A percentile compares a stretch with the other conserved stretches of the same genome.
These are phyloP conservation scores for Clarkia xantiana DNA, from an alignment of 345 rosid genomes.

Conservation along the genomic window DNA sequence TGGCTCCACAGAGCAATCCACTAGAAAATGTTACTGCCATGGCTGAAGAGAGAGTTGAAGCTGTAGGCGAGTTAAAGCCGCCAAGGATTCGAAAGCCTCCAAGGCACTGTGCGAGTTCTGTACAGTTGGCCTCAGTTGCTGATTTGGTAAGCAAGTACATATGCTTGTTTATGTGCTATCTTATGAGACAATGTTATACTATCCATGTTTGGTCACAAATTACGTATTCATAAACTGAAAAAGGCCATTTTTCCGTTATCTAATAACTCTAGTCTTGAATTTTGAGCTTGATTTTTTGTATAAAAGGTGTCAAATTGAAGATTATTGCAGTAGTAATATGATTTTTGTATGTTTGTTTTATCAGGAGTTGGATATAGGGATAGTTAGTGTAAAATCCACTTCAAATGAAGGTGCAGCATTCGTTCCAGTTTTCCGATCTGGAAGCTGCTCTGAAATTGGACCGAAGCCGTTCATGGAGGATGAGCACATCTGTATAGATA, in stretches of 20 bases:
- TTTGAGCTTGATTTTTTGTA: too few relatives aligned
- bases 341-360: neutral
- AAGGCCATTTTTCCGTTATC: too few relatives aligned
- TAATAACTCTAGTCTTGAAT: too few relatives aligned
- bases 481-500: conserved; percentile 16
- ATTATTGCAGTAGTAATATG: neutral
- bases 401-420: conserved; percentile 6
- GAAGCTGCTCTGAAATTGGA: conserved; percentile 17
- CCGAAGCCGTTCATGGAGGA: conserved; percentile 13
- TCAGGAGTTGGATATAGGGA: conserved; percentile 4
- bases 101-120: conserved; percentile 10
- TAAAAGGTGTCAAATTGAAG: too few relatives aligned
- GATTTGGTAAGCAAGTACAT: conserved; percentile 10
- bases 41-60: conserved; percentile 5
- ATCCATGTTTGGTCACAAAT: neutral
- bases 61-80: neutral
- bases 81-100: conserved; percentile 10
- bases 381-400: conserved; percentile 3
- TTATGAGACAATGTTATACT: neutral
- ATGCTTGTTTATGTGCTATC: neutral
- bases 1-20: conserved; percentile 14
- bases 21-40: neutral
- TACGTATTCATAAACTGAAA: too few relatives aligned
- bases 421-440: conserved; percentile 11
- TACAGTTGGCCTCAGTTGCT: conserved; percentile 4